Evolutionary conservation across 1,139 yeast species (phyloP), one percentile per base, ranked within the genome.

Genomic region (Nakaseomyces uthaithaninus): DNA sequence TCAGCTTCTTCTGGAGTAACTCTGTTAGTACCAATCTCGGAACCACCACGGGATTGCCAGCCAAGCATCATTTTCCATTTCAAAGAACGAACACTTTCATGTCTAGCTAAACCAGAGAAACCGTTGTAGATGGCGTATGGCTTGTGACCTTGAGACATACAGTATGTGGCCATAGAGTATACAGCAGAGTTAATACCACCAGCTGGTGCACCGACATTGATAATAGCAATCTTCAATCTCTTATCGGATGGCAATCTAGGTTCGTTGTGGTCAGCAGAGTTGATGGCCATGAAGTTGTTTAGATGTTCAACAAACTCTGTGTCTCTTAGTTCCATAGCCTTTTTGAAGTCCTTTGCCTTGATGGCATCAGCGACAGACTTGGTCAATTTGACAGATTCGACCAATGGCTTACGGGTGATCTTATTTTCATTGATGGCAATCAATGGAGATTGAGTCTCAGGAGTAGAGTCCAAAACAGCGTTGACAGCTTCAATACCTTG

Each of bases 401-500:
- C 80, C 50, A 91, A 71, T 27, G 93, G 84, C 51, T 76, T 75
- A 54, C 96, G 75, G 23, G 80, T 82, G 53, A 91, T 80, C 63
- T 86, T 82, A 66, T 87, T 86, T 61, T 87, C 95, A 45, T 74
- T 72, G 50, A 89, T 75, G 37, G 94, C 95, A 66, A 91, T 91
- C 81, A 91, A 80, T 42, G 97, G 96, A 16, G 95, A 85, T 38
- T 96, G 96, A 3, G 94, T 82, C 1, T 79, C 89, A 19, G 95
- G 94, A 7, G 94, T 83, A 41, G 80, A 71, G 42, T 83, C 91
- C 55, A 91, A 72, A 28, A 87, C 94, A 4, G 97, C 97, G 48
- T 81, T 80, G 39, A 91, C 94, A 9, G 98, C 97, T 58, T 89
- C 97, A 25, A 89, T 95, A 62, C 98, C 98, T 69, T 91, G 98